Percentiles rank a stretch among this genome's conserved stretches.
These are phyloP conservation scores for Auriscalpium vulgare DNA, from an alignment of 768 basidiomycete genomes.

Conservation along the genomic window DNA sequence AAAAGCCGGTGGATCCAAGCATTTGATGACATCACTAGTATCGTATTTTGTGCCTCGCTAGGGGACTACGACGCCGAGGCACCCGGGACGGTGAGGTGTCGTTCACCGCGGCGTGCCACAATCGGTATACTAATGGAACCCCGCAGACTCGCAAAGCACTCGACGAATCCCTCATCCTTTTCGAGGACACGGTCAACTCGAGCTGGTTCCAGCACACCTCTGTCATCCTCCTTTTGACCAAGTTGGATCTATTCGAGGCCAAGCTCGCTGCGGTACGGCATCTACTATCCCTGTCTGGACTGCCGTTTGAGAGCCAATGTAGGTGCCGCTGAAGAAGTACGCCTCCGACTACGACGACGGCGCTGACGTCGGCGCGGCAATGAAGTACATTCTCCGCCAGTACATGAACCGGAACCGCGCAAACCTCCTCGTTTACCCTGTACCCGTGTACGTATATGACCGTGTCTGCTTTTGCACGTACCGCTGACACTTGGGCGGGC, in stretches of 20 bases:
- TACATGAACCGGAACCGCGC: slow-evolving; percentile 38
- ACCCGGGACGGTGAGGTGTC: too few species aligned
- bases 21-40: slow-evolving; percentile 58
- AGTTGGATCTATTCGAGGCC: slow-evolving; percentile 41
- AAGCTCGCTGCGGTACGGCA: slow-evolving; percentile 33
- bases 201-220: slow-evolving; percentile 35
- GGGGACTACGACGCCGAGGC: slow-evolving; percentile 52
- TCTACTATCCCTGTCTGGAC: not conserved
- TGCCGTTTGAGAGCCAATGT: not conserved
- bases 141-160: slow-evolving; percentile 29
- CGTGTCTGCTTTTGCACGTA: not conserved
- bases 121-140: too few species aligned
- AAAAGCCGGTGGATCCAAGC: slow-evolving; percentile 43
- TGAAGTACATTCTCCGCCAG: slow-evolving; percentile 39
- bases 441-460: not conserved
- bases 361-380: slow-evolving; percentile 35
- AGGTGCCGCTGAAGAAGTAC: slow-evolving; percentile 22
- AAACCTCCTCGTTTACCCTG: slow-evolving; percentile 35
- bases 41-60: slow-evolving; percentile 66
- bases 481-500: not conserved
- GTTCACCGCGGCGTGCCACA: too few species aligned
- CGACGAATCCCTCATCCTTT: slow-evolving; percentile 40
- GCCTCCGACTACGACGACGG: slow-evolving; percentile 39
- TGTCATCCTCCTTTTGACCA: slow-evolving; percentile 36
- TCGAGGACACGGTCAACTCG: slow-evolving; percentile 45